phyloP scores from a whole-genome alignment of 139 green algal genomes.

The Marvania coccoides region DNA sequence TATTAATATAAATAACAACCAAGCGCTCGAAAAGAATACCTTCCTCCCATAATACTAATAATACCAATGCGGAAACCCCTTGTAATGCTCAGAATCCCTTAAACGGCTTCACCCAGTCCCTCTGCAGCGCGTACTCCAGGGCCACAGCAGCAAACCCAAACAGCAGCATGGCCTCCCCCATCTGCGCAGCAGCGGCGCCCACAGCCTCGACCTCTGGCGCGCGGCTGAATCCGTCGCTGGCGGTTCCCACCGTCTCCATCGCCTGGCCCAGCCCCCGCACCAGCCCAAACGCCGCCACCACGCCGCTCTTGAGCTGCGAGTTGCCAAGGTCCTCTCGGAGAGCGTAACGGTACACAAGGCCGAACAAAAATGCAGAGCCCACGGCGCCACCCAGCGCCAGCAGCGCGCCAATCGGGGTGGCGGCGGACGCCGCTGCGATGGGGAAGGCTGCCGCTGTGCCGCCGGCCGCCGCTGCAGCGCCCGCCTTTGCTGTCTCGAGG shows the following conservation, averaged over 20 bases:
- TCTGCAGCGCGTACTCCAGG: constrained; percentile 41
- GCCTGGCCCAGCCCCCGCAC: constrained; percentile 34
- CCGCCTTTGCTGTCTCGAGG: constrained; percentile 53
- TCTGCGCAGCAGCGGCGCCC: constrained; percentile 33
- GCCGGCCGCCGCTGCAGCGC: constrained; percentile 24
- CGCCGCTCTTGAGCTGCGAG: constrained; percentile 41
- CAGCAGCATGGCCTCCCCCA: constrained; percentile 45
- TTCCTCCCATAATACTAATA: no score
- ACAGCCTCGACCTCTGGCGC: constrained; percentile 9
- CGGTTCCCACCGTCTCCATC: constrained; percentile 17
- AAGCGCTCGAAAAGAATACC: no score
- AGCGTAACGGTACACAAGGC: constrained; percentile 52
- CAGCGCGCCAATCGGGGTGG: neutral
- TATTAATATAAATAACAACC: no score
- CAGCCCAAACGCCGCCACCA: constrained; percentile 54
- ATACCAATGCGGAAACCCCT: no score
- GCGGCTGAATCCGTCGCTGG: neutral
- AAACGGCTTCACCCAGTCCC: constrained; percentile 25
- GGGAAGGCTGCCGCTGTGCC: constrained; percentile 37
- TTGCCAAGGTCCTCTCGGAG: constrained; percentile 33
- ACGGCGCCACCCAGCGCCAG: constrained; percentile 17
- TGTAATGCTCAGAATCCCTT: no score
- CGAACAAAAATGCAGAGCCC: constrained; percentile 46
- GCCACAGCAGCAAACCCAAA: constrained; percentile 56
- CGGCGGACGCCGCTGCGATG: constrained; percentile 6